Evolutionary conservation across 352 stramenopile genomes (phyloP).

Genomic region (Elongisporangium anandrum): DNA sequence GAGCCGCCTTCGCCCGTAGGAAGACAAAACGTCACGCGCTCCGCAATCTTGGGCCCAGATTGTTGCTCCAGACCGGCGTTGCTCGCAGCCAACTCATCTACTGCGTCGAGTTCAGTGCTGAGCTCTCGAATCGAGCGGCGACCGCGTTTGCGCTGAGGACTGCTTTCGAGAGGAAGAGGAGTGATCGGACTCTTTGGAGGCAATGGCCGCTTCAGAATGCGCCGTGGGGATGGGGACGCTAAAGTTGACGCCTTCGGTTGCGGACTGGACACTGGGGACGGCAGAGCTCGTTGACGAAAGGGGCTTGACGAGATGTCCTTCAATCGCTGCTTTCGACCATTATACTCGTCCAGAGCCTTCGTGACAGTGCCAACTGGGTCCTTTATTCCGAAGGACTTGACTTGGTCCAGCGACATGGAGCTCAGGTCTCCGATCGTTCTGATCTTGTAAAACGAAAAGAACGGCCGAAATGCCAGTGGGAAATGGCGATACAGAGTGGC

Average conservation of each 20-base stretch:
- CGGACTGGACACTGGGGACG: slow-evolving; percentile 10
- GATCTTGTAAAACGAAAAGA: slow-evolving; percentile 66
- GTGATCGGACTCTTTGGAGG: slow-evolving; percentile 6
- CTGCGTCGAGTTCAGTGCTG: slow-evolving; percentile 20
- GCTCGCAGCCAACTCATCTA: slow-evolving; percentile 5
- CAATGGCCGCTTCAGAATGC: slow-evolving; percentile 32
- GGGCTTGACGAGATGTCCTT: slow-evolving; percentile 31
- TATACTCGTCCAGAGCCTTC: slow-evolving; percentile 53
- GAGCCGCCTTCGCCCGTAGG: slow-evolving; percentile 23
- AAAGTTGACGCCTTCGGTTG: slow-evolving; percentile 13
- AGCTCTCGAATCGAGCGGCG: slow-evolving; percentile 36
- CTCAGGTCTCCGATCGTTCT: slow-evolving; percentile 68
- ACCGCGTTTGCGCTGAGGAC: slow-evolving; percentile 35
- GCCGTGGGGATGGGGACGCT: slow-evolving; percentile 25
- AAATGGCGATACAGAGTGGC: slow-evolving; percentile 45
- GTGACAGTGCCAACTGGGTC: slow-evolving; percentile 45
- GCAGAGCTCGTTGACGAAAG: slow-evolving; percentile 21
- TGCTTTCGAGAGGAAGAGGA: slow-evolving; percentile 20
- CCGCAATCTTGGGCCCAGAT: slow-evolving; percentile 30
- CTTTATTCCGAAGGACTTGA: slow-evolving; percentile 59
- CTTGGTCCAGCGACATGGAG: slow-evolving; percentile 33
- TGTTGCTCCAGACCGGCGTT: neutral
- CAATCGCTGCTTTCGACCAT: slow-evolving; percentile 29
- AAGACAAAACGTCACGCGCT: slow-evolving; percentile 55
- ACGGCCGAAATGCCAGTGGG: slow-evolving; percentile 40